Conservation (phyloP, 192 early-diverging fungal genomes). For the Spizellomyces sp. region DNA sequence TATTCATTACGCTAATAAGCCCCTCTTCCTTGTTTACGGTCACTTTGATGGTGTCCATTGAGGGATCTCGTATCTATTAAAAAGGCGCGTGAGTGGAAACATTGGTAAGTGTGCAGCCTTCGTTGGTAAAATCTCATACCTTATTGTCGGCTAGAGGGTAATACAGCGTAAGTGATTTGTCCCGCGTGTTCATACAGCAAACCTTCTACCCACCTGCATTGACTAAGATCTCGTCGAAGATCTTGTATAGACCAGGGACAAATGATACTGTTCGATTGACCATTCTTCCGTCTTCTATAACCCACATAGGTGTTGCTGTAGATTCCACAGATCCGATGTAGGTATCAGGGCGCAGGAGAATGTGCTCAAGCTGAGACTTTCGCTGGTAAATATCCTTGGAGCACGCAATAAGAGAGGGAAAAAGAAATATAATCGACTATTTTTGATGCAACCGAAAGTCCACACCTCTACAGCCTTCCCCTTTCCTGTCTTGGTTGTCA, state of each 20-base stretch:
- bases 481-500: too few relatives aligned
- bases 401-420: not conserved
- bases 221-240: slow-evolving; percentile 97
- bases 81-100: slow-evolving; percentile 3
- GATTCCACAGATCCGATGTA: slow-evolving; percentile 94
- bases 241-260: slow-evolving; percentile 93
- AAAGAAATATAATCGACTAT: too few relatives aligned
- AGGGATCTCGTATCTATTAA: slow-evolving; percentile 82
- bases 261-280: slow-evolving; percentile 65
- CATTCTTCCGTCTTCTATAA: slow-evolving; percentile 66
- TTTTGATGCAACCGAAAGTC: too few relatives aligned
- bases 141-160: slow-evolving; percentile 76
- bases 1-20: slow-evolving; percentile 86
- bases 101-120: not conserved
- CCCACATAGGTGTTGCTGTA: slow-evolving; percentile 79
- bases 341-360: slow-evolving; percentile 92
- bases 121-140: slow-evolving; percentile 40
- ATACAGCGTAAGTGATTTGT: not conserved
- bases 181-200: not conserved
- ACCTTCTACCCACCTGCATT: slow-evolving; percentile 58
- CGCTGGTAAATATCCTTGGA: slow-evolving; percentile 84
- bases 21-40: slow-evolving; percentile 77
- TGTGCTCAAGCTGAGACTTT: slow-evolving; percentile 93
- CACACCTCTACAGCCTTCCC: too few relatives aligned
- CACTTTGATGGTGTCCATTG: slow-evolving; percentile 86